Evolutionary conservation across 345 rosid genomes (phyloP).

Genomic region (Xanthoceras sorbifolium): DNA sequence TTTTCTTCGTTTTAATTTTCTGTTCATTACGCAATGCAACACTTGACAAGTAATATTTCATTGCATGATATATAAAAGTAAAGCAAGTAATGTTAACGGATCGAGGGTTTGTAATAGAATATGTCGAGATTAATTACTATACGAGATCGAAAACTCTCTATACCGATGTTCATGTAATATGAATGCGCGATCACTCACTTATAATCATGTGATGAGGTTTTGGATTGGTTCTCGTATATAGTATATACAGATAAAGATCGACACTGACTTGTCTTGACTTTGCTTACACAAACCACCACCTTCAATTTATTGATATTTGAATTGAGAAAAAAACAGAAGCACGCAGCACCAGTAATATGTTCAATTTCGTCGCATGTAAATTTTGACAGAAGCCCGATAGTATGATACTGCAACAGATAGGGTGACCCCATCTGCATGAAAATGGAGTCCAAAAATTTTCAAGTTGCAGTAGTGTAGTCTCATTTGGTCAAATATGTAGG

Average conservation of each 20-base stretch:
- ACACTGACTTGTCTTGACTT: slow-evolving; percentile 7
- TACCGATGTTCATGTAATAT: too few species aligned
- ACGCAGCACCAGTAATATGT: neutral
- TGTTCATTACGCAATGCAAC: too few species aligned
- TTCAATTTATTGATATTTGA: neutral
- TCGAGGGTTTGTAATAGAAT: too few species aligned
- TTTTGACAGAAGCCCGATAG: neutral
- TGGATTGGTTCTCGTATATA: neutral
- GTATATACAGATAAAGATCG: neutral
- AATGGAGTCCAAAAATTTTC: neutral
- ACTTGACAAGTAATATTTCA: too few species aligned
- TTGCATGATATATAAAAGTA: too few species aligned
- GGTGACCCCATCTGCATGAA: neutral
- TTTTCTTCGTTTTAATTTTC: too few species aligned
- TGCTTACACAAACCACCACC: neutral
- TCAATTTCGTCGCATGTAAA: neutral
- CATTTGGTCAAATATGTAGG: slow-evolving; percentile 18
- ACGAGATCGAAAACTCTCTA: too few species aligned
- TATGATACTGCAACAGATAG: neutral
- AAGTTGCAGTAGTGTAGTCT: neutral
- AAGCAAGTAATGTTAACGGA: too few species aligned
- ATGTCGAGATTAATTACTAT: too few species aligned
- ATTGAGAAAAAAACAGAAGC: neutral
- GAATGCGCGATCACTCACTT: neutral
- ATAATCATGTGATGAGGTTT: neutral